Evolutionary conservation across 1,284 basidiomycete genomes (phyloP), one percentile per base, ranked within the genome.

Genomic region (Ganoderma sinense): DNA sequence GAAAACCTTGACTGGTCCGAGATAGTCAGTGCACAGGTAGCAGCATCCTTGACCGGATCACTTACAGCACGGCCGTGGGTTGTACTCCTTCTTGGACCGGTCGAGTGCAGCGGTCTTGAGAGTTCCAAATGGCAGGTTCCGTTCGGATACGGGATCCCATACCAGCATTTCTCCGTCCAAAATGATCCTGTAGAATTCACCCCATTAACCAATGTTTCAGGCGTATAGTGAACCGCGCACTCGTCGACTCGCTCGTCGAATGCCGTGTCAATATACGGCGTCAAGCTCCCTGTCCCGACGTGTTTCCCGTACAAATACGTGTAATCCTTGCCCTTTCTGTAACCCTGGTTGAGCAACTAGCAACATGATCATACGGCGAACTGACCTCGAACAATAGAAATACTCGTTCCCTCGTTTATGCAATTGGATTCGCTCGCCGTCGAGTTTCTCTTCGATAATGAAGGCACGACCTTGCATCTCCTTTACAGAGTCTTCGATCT

Each of bases 161-260:
- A 97, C 97, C 55, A 99, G 83, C 97, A 99, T 98, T 80, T 99
- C 97, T 0, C 97, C 97, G 75, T 98, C 97, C 20, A 98, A 82
- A 58, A 98, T 95, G 74, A 97, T 91, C 63, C 97, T 97, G 70
- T 4, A 1, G 6, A 55, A 1, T 62, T 10, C 4, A 23, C 5
- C 5, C 29, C 14, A 26, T 66, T 31, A 64, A 58, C 11, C 29
- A 67, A 76, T 13, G 64, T 8, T 23, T 26, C n/a, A 31, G 31
- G 14, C 29, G 51, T 67, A 18, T 45, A 20, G 56, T 14, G 4
- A 36, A 45, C 2, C 26, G 82, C 94, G 75, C 75, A 97, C 96
- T 96, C 92, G 13, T 93, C 88, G 4, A 98, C 87, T 4, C 91
- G 87, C 1, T 86, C 78, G 74, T 94, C 88, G 72, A 98, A 96